Evolutionary conservation across 2,329 filamentous ascomycete genomes (phyloP).

Genomic region (Diaporthe longicolla): DNA sequence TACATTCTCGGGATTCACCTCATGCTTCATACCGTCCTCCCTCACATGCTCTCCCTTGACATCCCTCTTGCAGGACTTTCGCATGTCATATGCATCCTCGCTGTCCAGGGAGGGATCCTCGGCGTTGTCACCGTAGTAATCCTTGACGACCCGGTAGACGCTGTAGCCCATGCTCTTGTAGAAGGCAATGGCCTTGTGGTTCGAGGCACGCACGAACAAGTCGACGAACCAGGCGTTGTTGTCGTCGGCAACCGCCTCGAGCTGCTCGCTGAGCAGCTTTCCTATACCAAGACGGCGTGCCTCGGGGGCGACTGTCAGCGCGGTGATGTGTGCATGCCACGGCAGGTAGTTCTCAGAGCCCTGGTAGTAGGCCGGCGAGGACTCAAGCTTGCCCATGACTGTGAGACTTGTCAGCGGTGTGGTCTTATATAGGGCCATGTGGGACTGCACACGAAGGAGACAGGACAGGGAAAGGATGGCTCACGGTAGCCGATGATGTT

Average conservation of each 20-base stretch:
- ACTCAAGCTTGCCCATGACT: conserved; percentile 98
- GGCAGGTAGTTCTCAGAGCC: conserved; percentile 93
- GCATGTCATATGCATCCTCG: conserved; percentile 97
- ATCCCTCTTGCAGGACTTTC: conserved; percentile 90
- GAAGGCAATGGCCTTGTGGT: conserved; percentile 87
- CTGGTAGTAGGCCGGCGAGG: conserved; percentile 81
- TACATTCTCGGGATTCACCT: conserved; percentile 87
- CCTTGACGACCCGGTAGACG: conserved; percentile 88
- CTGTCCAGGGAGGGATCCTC: conserved; percentile 72
- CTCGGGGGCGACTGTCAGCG: conserved; percentile 89
- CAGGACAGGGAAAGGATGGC: conserved; percentile 50
- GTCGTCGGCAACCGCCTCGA: conserved; percentile 86
- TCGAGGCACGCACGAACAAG: conserved; percentile 91
- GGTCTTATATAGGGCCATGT: conserved; percentile 6
- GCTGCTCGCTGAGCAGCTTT: conserved; percentile 82
- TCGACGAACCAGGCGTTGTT: conserved; percentile 96
- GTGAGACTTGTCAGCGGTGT: conserved; percentile 46
- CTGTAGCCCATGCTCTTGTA: conserved; percentile 94
- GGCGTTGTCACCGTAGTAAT: conserved; percentile 92
- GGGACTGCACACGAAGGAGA: conserved; percentile 6
- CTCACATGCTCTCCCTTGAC: conserved; percentile 81
- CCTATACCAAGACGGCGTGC: conserved; percentile 90
- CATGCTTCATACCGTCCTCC: conserved; percentile 82
- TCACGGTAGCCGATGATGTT: conserved; percentile 95
- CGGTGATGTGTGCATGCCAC: conserved; percentile 99